A percentile compares a stretch with the other conserved stretches of the same genome.
phyloP scores from a whole-genome alignment of 352 stramenopile species.

The Phytophthora sansomeana region DNA sequence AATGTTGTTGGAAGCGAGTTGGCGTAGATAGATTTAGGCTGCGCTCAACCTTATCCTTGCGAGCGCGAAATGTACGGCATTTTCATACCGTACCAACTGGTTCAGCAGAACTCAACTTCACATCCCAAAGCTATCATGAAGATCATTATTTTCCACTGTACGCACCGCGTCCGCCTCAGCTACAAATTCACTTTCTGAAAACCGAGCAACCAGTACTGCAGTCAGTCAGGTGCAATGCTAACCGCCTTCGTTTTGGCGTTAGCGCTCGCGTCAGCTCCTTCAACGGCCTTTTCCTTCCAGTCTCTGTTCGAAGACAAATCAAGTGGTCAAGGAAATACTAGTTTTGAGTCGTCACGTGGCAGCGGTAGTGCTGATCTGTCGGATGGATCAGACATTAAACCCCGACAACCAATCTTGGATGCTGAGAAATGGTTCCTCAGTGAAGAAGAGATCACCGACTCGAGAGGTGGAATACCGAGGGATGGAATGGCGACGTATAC shows the following conservation, averaged over 20 bases:
- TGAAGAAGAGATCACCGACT: constrained; percentile 50
- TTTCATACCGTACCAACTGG: too few relatives aligned
- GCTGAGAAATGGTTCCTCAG: constrained; percentile 63
- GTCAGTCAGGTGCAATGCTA: constrained; percentile 1
- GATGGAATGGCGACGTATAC: constrained; percentile 42
- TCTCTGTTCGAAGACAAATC: constrained; percentile 2
- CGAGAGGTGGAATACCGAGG: constrained; percentile 51
- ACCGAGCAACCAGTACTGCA: too few relatives aligned
- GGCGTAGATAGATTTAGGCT: too few relatives aligned
- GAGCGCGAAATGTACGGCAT: too few relatives aligned
- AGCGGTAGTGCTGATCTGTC: constrained; percentile 15
- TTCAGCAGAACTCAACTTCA: too few relatives aligned
- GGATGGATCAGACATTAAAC: constrained; percentile 23
- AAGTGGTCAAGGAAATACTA: not conserved
- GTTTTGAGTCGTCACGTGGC: not conserved
- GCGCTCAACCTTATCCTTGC: too few relatives aligned
- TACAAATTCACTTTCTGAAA: too few relatives aligned
- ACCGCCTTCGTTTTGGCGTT: constrained; percentile 10
- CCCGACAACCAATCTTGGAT: constrained; percentile 49
- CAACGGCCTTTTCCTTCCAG: constrained; percentile 11
- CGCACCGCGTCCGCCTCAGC: too few relatives aligned
- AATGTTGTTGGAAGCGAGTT: too few relatives aligned
- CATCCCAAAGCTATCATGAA: too few relatives aligned
- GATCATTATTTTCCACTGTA: too few relatives aligned
- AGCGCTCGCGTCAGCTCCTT: not conserved